Conservation (phyloP, 2,329 filamentous ascomycete species). For the Penicillium frequentans region DNA sequence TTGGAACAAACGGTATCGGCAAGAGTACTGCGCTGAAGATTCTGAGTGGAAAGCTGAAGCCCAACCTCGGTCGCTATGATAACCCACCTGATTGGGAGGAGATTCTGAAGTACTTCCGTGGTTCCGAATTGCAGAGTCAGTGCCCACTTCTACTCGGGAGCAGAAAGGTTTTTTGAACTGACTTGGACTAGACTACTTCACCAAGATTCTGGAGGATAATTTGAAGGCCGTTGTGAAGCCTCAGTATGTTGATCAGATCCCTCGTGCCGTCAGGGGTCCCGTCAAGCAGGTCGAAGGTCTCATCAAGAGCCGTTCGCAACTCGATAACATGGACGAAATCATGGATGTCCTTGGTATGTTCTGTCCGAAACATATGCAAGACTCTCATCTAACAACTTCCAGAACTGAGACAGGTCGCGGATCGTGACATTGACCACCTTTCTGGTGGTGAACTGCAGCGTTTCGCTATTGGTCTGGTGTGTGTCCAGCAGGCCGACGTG, state of each 20-base stretch:
- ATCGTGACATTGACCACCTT: conserved; percentile 84
- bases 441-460: conserved; percentile 98
- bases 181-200: conserved; percentile 79
- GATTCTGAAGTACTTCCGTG: conserved; percentile 96
- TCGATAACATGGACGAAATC: conserved; percentile 80
- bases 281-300: conserved; percentile 78
- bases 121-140: conserved; percentile 93
- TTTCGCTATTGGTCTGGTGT: conserved; percentile 94
- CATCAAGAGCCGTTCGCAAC: conserved; percentile 71
- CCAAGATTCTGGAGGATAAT: conserved; percentile 94
- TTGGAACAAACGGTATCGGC: conserved; percentile 99
- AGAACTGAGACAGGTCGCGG: conserved; percentile 85
- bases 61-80: conserved; percentile 90
- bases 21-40: conserved; percentile 99
- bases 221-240: conserved; percentile 98
- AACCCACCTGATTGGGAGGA: conserved; percentile 99
- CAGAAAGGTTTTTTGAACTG: neutral
- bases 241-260: conserved; percentile 98
- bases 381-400: conserved; percentile 15
- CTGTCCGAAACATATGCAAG: neutral
- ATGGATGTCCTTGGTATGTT: conserved; percentile 68
- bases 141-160: neutral
- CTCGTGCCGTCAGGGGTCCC: conserved; percentile 80
- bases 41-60: conserved; percentile 96
- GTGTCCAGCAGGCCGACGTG: conserved; percentile 93